Conservation (phyloP, 768 basidiomycete genomes). For the Lactarius pseudohatsudake region DNA sequence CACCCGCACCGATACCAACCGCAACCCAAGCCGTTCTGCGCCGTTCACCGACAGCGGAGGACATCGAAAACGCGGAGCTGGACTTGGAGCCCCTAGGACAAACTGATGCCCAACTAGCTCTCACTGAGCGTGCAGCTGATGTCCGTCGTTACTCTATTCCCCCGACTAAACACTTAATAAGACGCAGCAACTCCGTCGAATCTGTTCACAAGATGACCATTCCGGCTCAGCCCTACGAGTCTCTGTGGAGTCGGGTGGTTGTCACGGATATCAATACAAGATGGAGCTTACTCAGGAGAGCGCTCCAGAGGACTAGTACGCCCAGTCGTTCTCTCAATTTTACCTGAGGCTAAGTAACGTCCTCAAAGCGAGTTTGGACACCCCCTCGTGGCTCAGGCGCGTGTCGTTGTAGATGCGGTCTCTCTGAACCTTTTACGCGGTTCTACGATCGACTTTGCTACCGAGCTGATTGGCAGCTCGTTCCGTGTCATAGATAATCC, state of each 20-base stretch:
- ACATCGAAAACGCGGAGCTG: constrained; percentile 60
- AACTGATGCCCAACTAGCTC: constrained; percentile 52
- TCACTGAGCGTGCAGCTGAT: constrained; percentile 78
- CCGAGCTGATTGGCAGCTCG: constrained; percentile 91
- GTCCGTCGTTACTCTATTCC: constrained; percentile 39
- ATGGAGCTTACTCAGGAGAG: constrained; percentile 70
- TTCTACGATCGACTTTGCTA: constrained; percentile 85
- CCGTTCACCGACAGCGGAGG: constrained; percentile 35
- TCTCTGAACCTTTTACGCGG: constrained; percentile 86
- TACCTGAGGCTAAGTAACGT: constrained; percentile 4
- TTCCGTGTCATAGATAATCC: constrained; percentile 87
- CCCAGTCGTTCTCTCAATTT: constrained; percentile 20
- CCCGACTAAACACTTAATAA: background rate
- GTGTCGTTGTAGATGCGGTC: constrained; percentile 81
- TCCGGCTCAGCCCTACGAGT: constrained; percentile 71
- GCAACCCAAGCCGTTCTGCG: constrained; percentile 41
- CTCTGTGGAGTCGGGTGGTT: constrained; percentile 90
- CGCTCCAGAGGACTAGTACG: constrained; percentile 84
- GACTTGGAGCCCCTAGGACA: constrained; percentile 58
- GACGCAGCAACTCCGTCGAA: constrained; percentile 72
- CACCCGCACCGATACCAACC: constrained; percentile 13
- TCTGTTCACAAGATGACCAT: constrained; percentile 65
- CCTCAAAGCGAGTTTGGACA: constrained; percentile 64
- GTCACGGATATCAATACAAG: constrained; percentile 97
- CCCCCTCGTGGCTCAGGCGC: constrained; percentile 66